Evolutionary conservation across 306 rosid genomes (phyloP).

Genomic region (Trifolium repens): DNA sequence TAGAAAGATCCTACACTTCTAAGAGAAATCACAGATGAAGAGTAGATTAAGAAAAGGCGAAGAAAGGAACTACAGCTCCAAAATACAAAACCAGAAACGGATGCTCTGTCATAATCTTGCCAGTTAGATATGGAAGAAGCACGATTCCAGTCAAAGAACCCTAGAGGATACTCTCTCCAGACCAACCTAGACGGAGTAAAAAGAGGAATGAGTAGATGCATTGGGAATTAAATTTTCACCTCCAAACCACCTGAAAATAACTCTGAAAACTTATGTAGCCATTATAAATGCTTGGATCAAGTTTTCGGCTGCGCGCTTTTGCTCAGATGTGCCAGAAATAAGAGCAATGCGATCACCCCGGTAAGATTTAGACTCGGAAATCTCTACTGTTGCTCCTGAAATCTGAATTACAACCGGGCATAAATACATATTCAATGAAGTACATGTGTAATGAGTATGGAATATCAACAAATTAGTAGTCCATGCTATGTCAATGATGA

Average conservation of each 20-base stretch:
- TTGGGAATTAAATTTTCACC: conserved; percentile 70
- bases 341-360: conserved; percentile 88
- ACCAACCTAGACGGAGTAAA: conserved; percentile 64
- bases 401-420: conserved; percentile 64
- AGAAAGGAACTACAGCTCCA: conserved; percentile 57
- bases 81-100: conserved; percentile 53
- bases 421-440: conserved; percentile 37
- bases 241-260: conserved; percentile 49
- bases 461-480: conserved; percentile 29
- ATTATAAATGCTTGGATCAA: conserved; percentile 96
- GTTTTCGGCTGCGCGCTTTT: conserved; percentile 90
- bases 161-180: conserved; percentile 61
- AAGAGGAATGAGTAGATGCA: conserved; percentile 56
- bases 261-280: conserved; percentile 65
- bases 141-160: conserved; percentile 53
- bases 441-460: conserved; percentile 9
- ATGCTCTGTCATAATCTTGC: conserved; percentile 53
- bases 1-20: conserved; percentile 76
- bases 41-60: conserved; percentile 50
- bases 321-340: conserved; percentile 90
- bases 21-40: conserved; percentile 57
- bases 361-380: conserved; percentile 76
- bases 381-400: conserved; percentile 91
- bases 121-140: conserved; percentile 52
- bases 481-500: conserved; percentile 29